Evolutionary conservation across 78 protist species (phyloP).

Genomic region (Chrysochromulina parva): DNA sequence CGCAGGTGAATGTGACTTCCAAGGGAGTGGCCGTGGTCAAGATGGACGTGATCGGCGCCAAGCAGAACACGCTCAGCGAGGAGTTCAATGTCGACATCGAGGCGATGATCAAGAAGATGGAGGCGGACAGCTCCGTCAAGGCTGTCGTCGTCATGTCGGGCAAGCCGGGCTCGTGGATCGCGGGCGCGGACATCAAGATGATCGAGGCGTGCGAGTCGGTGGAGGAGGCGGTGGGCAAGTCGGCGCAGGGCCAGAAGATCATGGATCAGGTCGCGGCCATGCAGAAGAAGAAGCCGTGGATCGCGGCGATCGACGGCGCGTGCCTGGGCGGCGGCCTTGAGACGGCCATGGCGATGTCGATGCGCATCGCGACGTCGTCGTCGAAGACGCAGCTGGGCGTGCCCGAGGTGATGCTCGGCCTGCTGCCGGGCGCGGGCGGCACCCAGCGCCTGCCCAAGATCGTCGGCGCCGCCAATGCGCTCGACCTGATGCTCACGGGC

Average conservation of each 20-base stretch:
- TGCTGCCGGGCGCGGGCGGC: constrained; percentile 76
- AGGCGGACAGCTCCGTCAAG: not conserved
- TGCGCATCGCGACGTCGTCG: constrained; percentile 6
- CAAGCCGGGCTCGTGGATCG: constrained; percentile 56
- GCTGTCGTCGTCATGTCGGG: constrained; percentile 55
- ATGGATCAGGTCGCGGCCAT: not conserved
- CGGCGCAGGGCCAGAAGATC: not conserved
- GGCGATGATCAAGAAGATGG: not conserved
- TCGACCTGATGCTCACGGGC: constrained; percentile 68
- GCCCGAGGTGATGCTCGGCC: constrained; percentile 59
- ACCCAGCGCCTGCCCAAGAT: constrained; percentile 64
- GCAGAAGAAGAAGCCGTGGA: not conserved
- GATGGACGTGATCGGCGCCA: not conserved
- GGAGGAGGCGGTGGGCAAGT: not conserved
- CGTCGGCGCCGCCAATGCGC: constrained; percentile 59
- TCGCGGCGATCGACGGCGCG: constrained; percentile 73
- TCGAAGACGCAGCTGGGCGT: constrained; percentile 3
- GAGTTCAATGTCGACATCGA: not conserved
- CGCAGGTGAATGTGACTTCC: not conserved
- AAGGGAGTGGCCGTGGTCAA: not conserved
- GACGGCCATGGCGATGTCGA: constrained; percentile 60
- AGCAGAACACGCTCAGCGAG: constrained; percentile 44
- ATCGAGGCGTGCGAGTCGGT: not conserved
- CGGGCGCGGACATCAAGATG: constrained; percentile 2
- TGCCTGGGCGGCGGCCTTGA: constrained; percentile 73